Evolutionary conservation across 495 filamentous ascomycete species (phyloP), one percentile per base, ranked within the genome.

Genomic region (Penicillium coprophilum): DNA sequence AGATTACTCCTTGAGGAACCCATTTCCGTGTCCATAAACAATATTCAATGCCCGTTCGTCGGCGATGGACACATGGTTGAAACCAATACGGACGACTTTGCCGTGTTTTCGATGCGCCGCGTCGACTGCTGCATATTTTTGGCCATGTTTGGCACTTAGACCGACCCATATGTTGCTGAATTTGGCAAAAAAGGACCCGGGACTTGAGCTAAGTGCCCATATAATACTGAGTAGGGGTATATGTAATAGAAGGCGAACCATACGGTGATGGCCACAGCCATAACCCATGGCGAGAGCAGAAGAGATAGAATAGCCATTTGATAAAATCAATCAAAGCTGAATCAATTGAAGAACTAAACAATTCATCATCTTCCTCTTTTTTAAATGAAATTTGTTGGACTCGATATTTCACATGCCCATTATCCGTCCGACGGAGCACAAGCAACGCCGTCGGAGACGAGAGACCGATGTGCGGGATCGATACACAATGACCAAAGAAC

Each of bases 1-100:
- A 0, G 36, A 56, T 28, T 64, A 82, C 81, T 83, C 77, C 65
- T 88, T 87, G 34, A 85, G 66, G 62, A 85, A 86, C 1, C 85
- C 85, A 63, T 86, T 87, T 0, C 83, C 80, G 59, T 87, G 31
- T 67, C 68, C 71, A 52, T 74, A 74, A 2, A 74, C 66, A 20
- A 67, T 40, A 20, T 66, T 62, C 3, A 72, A 15, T 3, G 56
- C 71, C 28, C 59, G 50, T 17, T 68, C 68, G 41, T 69, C 65
- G 1, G 66, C 64, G 46, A 74, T 64, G 8, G 70, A 72, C 13
- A 74, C 60, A 59, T 72, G 68, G 46, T 72, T 74, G 50, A 65
- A 67, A 4, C 63, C 70, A 19, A 74, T 71, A 4, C 71, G 70
- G 31, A 72, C 62, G 38, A 71, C 64, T 82, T 85, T 62, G 17